phyloP scores from a whole-genome alignment of 176 grass and related monocot species.

The Paspalum notatum region DNA sequence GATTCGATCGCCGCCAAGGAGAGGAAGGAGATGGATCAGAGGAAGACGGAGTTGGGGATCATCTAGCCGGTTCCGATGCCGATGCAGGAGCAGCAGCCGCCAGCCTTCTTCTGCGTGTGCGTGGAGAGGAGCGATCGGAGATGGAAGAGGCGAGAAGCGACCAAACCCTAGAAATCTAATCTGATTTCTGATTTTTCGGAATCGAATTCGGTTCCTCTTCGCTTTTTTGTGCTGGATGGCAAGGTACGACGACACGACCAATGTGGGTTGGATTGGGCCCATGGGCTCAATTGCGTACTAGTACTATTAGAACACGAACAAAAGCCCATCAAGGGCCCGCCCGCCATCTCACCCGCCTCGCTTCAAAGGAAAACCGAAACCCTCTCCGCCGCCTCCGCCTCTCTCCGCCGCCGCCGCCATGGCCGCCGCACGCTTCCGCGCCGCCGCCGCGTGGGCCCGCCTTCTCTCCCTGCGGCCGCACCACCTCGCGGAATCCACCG shows the following conservation, averaged over 20 bases:
- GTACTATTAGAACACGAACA: too few species aligned
- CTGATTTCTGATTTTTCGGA: background rate
- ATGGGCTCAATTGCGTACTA: background rate
- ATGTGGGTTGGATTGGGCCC: background rate
- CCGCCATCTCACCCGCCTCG: too few species aligned
- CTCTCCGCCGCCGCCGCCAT: constrained; percentile 31
- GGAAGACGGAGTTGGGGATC: constrained; percentile 52
- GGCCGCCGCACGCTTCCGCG: constrained; percentile 60
- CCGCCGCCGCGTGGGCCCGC: constrained; percentile 56
- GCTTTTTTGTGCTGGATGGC: background rate
- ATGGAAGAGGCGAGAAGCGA: background rate
- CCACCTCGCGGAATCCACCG: background rate
- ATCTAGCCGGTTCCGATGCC: background rate
- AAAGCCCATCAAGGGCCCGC: background rate
- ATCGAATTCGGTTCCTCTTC: background rate
- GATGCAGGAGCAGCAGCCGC: background rate
- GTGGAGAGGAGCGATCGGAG: background rate
- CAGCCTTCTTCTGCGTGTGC: too few species aligned
- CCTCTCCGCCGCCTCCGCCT: background rate
- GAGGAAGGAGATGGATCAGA: background rate
- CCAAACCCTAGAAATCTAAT: constrained; percentile 31
- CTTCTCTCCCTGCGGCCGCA: constrained; percentile 51
- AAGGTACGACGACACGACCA: too few species aligned
- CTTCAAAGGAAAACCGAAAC: background rate
- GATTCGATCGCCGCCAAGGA: constrained; percentile 8